Evolutionary conservation across 106 monocot species (phyloP).

Genomic region (Allium sativum): DNA sequence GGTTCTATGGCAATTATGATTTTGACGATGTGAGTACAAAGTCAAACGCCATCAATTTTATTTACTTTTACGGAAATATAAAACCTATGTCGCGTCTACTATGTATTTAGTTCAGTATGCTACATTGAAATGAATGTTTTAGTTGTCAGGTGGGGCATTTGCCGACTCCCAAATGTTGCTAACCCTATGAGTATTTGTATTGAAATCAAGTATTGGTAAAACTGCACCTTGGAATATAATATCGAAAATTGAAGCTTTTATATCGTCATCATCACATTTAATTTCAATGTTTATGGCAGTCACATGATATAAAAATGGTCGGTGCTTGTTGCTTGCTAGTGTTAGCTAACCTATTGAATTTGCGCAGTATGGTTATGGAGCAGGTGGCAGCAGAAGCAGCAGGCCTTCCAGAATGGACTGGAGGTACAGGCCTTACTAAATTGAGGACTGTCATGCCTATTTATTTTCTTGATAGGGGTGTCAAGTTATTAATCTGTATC

Average conservation of each 20-base stretch:
- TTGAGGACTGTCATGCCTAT: too few relatives aligned
- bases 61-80: neutral
- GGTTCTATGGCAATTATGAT: conserved; percentile 68
- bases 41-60: neutral
- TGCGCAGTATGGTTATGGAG: conserved; percentile 84
- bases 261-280: too few relatives aligned
- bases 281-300: too few relatives aligned
- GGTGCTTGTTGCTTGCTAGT: neutral
- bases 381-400: conserved; percentile 35
- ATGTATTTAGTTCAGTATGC: too few relatives aligned
- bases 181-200: too few relatives aligned
- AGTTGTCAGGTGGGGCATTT: neutral
- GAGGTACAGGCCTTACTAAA: conserved; percentile 85
- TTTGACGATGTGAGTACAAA: conserved; percentile 69
- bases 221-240: too few relatives aligned
- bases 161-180: neutral
- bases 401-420: conserved; percentile 67
- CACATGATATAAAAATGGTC: too few relatives aligned
- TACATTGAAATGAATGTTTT: neutral
- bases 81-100: neutral
- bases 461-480: too few relatives aligned
- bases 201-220: too few relatives aligned
- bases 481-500: too few relatives aligned
- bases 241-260: neutral
- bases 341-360: neutral